phyloP scores from a whole-genome alignment of 2,329 filamentous ascomycete species.

The Colletotrichum sublineola region DNA sequence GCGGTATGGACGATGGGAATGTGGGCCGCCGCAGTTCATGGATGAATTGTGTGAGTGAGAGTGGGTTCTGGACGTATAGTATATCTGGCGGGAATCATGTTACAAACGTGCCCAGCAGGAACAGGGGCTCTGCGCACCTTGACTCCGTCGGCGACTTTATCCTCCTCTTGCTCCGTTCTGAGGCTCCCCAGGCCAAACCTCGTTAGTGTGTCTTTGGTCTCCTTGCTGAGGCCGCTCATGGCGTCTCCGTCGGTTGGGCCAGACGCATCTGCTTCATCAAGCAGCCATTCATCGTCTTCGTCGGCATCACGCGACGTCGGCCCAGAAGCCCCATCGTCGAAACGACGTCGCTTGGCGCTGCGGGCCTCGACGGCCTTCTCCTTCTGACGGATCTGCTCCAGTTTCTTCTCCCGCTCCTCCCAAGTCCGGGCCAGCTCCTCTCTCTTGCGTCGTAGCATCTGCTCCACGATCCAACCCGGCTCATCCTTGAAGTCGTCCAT shows the following conservation, averaged over 20 bases:
- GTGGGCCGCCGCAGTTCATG: slow-evolving; percentile 83
- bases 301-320: slow-evolving; percentile 49
- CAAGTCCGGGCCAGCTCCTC: slow-evolving; percentile 75
- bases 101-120: slow-evolving; percentile 46
- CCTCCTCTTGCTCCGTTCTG: slow-evolving; percentile 55
- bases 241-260: slow-evolving; percentile 53
- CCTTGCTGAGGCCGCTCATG: slow-evolving; percentile 75
- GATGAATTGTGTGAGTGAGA: slow-evolving; percentile 93
- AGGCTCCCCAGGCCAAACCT: slow-evolving; percentile 66
- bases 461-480: slow-evolving; percentile 87
- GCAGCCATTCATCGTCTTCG: slow-evolving; percentile 78
- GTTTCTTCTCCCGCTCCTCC: slow-evolving; percentile 79
- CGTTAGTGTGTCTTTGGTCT: slow-evolving; percentile 81
- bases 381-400: slow-evolving; percentile 74
- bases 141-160: slow-evolving; percentile 71
- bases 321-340: slow-evolving; percentile 52
- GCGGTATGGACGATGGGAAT: slow-evolving; percentile 78
- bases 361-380: slow-evolving; percentile 69
- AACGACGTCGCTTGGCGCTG: slow-evolving; percentile 60
- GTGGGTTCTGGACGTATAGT: slow-evolving; percentile 92
- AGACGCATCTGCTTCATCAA: slow-evolving; percentile 76
- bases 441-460: slow-evolving; percentile 77
- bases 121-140: slow-evolving; percentile 64
- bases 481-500: slow-evolving; percentile 71
- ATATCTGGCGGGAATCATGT: slow-evolving; percentile 68